Evolutionary conservation across 805 yeast genomes (phyloP).

Genomic region (Metschnikowia borealis): DNA sequence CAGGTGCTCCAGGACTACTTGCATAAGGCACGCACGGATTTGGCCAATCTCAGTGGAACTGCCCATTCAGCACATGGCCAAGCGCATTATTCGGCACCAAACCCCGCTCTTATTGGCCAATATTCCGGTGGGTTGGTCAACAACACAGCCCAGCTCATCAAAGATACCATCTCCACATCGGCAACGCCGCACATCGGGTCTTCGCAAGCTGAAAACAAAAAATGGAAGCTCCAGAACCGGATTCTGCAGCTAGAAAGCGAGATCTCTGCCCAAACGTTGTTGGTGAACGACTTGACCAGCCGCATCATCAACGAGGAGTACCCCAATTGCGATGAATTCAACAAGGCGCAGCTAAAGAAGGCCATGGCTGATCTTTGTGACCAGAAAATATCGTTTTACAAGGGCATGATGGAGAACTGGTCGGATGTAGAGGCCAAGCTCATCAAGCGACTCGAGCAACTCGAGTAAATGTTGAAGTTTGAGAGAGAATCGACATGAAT

Average conservation of each 20-base stretch:
- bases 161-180: slow-evolving; percentile 49
- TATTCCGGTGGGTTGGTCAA: slow-evolving; percentile 34
- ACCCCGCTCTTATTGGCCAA: slow-evolving; percentile 24
- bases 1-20: slow-evolving; percentile 82
- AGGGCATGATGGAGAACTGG: slow-evolving; percentile 68
- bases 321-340: slow-evolving; percentile 72
- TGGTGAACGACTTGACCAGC: slow-evolving; percentile 44
- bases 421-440: slow-evolving; percentile 43
- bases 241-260: slow-evolving; percentile 45
- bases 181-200: slow-evolving; percentile 40
- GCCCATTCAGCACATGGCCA: background rate
- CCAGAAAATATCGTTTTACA: slow-evolving; percentile 70
- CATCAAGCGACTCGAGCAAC: slow-evolving; percentile 17
- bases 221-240: slow-evolving; percentile 39
- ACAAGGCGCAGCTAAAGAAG: slow-evolving; percentile 69
- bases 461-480: slow-evolving; percentile 1
- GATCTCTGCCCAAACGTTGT: slow-evolving; percentile 37
- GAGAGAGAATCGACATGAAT: background rate
- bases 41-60: slow-evolving; percentile 37
- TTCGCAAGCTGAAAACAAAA: slow-evolving; percentile 41
- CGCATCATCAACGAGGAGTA: slow-evolving; percentile 49
- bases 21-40: slow-evolving; percentile 65
- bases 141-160: slow-evolving; percentile 42
- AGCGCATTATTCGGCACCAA: slow-evolving; percentile 24
- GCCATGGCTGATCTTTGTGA: slow-evolving; percentile 72